Evolutionary conservation across 1,284 basidiomycete species (phyloP).

Genomic region (Heterobasidion occidentale): DNA sequence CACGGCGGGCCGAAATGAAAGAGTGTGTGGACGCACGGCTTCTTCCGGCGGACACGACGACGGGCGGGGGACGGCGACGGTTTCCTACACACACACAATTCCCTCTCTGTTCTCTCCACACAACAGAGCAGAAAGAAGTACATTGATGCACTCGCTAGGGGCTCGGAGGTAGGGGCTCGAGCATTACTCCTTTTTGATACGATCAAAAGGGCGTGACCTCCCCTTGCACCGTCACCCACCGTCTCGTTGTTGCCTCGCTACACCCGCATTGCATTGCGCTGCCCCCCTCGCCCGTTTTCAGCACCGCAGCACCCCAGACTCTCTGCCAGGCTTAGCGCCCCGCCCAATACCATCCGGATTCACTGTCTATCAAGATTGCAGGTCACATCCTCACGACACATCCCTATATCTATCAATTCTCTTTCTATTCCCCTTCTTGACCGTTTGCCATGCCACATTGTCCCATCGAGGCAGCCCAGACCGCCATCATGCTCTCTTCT

Average conservation of each 20-base stretch:
- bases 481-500: conserved; percentile 25
- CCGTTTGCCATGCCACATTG: conserved; percentile 12
- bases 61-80: no score
- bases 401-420: conserved; percentile 12
- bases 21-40: no score
- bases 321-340: conserved; percentile 13
- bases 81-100: no score
- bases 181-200: not conserved
- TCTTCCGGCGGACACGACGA: no score
- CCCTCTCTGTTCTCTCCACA: not conserved
- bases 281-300: conserved; percentile 10
- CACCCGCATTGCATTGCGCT: conserved; percentile 26
- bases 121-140: not conserved
- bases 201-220: not conserved
- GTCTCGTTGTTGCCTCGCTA: conserved; percentile 26
- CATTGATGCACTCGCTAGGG: not conserved
- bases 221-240: conserved; percentile 4
- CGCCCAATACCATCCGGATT: not conserved
- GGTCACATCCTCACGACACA: not conserved
- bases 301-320: conserved; percentile 11
- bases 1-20: no score
- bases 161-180: no score
- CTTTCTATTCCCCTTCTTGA: conserved; percentile 11
- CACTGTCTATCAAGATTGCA: conserved; percentile 1
- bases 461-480: conserved; percentile 21